A percentile compares a stretch with the other conserved stretches of the same genome.
Conservation (phyloP, 1,284 basidiomycete species). For the Pseudozyma pruni region DNA sequence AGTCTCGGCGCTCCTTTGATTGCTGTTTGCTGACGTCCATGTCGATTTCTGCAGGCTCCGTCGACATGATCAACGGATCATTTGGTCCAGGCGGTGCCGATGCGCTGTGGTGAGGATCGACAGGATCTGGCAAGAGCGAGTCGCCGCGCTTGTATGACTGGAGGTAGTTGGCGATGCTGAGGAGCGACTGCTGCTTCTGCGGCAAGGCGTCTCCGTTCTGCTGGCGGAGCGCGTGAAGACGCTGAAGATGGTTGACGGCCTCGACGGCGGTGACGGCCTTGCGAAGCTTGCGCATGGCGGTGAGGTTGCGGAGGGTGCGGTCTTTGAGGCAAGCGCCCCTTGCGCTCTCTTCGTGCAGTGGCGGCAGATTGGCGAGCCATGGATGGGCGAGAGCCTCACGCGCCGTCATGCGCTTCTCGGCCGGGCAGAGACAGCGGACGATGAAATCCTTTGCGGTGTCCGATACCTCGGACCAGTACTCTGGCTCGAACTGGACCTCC, state of each 20-base stretch:
- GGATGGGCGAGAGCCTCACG: conserved; percentile 62
- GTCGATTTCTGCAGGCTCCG: conserved; percentile 10
- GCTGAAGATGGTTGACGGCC: conserved; percentile 57
- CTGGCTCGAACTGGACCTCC: conserved; percentile 60
- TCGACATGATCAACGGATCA: conserved; percentile 12
- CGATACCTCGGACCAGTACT: conserved; percentile 64
- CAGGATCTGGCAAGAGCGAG: conserved; percentile 23
- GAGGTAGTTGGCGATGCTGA: conserved; percentile 47
- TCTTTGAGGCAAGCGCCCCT: conserved; percentile 61
- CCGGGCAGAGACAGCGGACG: conserved; percentile 58
- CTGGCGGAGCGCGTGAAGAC: conserved; percentile 55
- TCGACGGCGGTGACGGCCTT: conserved; percentile 63
- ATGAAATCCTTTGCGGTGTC: conserved; percentile 65
- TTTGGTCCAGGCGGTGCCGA: conserved; percentile 8
- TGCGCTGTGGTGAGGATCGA: conserved; percentile 3
- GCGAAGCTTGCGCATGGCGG: conserved; percentile 56
- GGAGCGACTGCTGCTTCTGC: conserved; percentile 50
- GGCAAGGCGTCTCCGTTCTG: conserved; percentile 48
- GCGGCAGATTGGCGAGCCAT: conserved; percentile 59
- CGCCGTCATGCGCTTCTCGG: conserved; percentile 60
- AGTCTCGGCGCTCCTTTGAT: conserved; percentile 37
- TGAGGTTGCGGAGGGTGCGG: conserved; percentile 48
- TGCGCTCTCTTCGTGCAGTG: conserved; percentile 49
- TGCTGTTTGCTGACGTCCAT: neutral
- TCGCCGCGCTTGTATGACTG: conserved; percentile 36